Conservation (phyloP, 805 yeast genomes). For the Hanseniaspora nectarophila region DNA sequence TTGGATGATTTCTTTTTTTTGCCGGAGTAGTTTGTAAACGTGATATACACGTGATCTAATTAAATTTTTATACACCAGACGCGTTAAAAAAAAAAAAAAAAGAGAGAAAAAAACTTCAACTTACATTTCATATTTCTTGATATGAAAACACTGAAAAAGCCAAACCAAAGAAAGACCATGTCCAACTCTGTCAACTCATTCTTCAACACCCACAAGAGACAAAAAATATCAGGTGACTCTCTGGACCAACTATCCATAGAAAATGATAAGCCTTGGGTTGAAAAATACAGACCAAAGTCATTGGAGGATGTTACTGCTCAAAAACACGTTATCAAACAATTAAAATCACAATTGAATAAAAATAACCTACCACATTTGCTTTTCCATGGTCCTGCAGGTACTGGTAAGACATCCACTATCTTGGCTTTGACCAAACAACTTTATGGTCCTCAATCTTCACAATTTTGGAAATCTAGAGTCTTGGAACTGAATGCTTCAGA, state of each 20-base stretch:
- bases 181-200: slow-evolving; percentile 18
- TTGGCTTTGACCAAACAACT: slow-evolving; percentile 70
- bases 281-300: slow-evolving; percentile 81
- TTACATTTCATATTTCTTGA: too few species aligned
- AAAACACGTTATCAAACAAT: slow-evolving; percentile 72
- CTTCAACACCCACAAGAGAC: slow-evolving; percentile 24
- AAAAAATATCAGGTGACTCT: slow-evolving; percentile 19
- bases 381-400: slow-evolving; percentile 89
- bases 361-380: slow-evolving; percentile 86
- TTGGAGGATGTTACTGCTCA: slow-evolving; percentile 86
- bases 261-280: slow-evolving; percentile 71
- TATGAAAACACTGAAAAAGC: too few species aligned
- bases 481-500: slow-evolving; percentile 81
- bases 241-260: slow-evolving; percentile 18
- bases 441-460: slow-evolving; percentile 48
- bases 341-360: slow-evolving; percentile 64
- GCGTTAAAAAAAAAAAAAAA: neutral
- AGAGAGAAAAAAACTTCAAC: too few species aligned
- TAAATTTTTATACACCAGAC: too few species aligned
- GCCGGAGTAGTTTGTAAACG: too few species aligned
- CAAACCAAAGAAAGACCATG: neutral
- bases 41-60: too few species aligned
- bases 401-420: slow-evolving; percentile 83
- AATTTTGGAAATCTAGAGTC: slow-evolving; percentile 54
- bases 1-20: too few species aligned